Percentiles rank a stretch among this genome's conserved stretches.
These are phyloP conservation scores for Taiozyma sp. DNA, from an alignment of 1,139 yeast genomes.

Conservation along the genomic window DNA sequence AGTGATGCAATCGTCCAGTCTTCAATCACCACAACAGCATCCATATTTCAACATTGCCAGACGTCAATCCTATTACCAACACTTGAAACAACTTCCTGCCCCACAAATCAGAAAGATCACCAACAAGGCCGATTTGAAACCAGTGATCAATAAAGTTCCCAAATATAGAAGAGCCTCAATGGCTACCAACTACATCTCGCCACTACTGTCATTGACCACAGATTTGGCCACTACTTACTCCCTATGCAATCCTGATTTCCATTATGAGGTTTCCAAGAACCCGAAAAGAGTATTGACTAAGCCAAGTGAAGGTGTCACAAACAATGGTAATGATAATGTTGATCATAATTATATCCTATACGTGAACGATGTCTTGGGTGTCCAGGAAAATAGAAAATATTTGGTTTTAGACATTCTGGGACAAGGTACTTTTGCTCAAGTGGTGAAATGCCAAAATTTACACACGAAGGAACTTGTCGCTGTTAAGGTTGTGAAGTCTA, in stretches of 20 bases:
- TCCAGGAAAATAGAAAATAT: slow-evolving; percentile 82
- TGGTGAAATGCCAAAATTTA: slow-evolving; percentile 93
- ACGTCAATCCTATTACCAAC: slow-evolving; percentile 24
- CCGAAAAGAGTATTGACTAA: slow-evolving; percentile 91
- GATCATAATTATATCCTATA: slow-evolving; percentile 89
- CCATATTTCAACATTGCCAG: slow-evolving; percentile 10
- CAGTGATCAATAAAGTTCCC: slow-evolving; percentile 60
- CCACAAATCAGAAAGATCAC: slow-evolving; percentile 41
- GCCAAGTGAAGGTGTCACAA: slow-evolving; percentile 79
- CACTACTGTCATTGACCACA: slow-evolving; percentile 75
- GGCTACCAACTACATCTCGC: slow-evolving; percentile 79
- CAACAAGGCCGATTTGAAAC: slow-evolving; percentile 52
- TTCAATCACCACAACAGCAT: slow-evolving; percentile 5
- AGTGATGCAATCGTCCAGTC: slow-evolving; percentile 12
- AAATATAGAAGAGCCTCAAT: slow-evolving; percentile 79
- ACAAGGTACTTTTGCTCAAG: slow-evolving; percentile 98
- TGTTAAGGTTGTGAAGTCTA: slow-evolving; percentile 89
- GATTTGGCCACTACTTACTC: slow-evolving; percentile 77
- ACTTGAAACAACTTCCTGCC: slow-evolving; percentile 31
- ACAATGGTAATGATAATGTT: slow-evolving; percentile 85
- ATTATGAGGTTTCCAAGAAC: slow-evolving; percentile 78
- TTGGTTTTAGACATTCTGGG: slow-evolving; percentile 89
- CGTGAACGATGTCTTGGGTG: slow-evolving; percentile 90
- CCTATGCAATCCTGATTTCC: slow-evolving; percentile 84
- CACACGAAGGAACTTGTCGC: slow-evolving; percentile 88